Percentiles rank a stretch among this genome's conserved stretches.
Evolutionary conservation across 768 basidiomycete genomes (phyloP).

Genomic region (Auriscalpium vulgare): DNA sequence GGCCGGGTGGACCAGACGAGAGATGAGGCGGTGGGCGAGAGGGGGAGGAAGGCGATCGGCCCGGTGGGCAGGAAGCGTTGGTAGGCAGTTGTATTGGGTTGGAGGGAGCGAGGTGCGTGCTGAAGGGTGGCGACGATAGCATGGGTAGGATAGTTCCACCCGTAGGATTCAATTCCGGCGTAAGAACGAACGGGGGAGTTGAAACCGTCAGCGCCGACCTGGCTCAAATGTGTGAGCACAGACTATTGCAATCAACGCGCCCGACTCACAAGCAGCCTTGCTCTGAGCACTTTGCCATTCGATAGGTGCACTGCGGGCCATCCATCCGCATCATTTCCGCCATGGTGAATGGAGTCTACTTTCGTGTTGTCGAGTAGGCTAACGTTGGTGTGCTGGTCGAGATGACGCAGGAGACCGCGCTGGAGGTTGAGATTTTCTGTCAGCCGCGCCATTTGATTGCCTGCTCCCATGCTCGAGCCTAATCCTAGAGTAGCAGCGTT

Average conservation of each 20-base stretch:
- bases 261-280: conserved; percentile 58
- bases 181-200: conserved; percentile 90
- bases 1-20: conserved; percentile 94
- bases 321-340: conserved; percentile 38
- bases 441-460: conserved; percentile 63
- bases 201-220: conserved; percentile 94
- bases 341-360: conserved; percentile 61
- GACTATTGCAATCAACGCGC: not conserved
- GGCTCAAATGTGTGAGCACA: conserved; percentile 1
- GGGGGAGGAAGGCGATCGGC: conserved; percentile 90
- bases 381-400: conserved; percentile 44
- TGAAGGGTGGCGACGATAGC: conserved; percentile 85
- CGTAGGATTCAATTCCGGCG: conserved; percentile 78
- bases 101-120: conserved; percentile 56
- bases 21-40: conserved; percentile 70
- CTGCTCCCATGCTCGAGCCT: conserved; percentile 10
- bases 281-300: conserved; percentile 53
- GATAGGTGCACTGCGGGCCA: conserved; percentile 82
- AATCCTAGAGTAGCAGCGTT: conserved; percentile 40
- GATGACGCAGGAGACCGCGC: conserved; percentile 63
- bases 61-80: conserved; percentile 94
- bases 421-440: conserved; percentile 94
- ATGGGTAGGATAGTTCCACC: conserved; percentile 86
- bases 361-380: conserved; percentile 64
- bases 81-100: conserved; percentile 74